Evolutionary conservation across 2,329 filamentous ascomycete genomes (phyloP).

Genomic region (Pyricularia sp.): DNA sequence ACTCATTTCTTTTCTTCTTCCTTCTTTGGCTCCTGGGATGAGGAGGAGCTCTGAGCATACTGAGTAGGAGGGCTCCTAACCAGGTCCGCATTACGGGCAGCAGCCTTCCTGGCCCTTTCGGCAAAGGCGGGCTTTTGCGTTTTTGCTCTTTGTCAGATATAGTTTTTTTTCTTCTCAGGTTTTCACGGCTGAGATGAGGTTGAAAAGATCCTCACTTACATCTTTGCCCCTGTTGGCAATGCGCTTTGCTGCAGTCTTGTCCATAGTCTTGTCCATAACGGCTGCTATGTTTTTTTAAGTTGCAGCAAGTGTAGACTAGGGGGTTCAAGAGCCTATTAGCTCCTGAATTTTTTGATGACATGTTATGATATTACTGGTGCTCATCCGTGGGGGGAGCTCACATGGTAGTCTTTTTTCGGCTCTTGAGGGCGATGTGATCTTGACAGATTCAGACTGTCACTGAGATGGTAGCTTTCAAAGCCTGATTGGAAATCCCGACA

Average conservation of each 20-base stretch:
- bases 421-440: not conserved
- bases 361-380: not conserved
- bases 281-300: not conserved
- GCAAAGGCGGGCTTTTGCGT: not conserved
- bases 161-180: slow-evolving; percentile 22
- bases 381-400: not conserved
- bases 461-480: not conserved
- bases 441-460: not conserved
- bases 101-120: not conserved
- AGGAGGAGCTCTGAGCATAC: not conserved
- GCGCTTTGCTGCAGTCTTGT: not conserved
- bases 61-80: not conserved
- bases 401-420: not conserved
- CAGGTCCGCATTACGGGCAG: not conserved
- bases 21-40: not conserved
- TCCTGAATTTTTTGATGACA: not conserved
- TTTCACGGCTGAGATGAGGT: slow-evolving; percentile 27
- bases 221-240: not conserved
- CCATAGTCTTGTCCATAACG: not conserved
- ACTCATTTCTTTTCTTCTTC: not conserved
- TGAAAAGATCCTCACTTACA: slow-evolving; percentile 22
- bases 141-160: not conserved
- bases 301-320: not conserved
- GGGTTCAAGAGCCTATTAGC: not conserved
- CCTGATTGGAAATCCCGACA: not conserved